Evolutionary conservation across 768 basidiomycete species (phyloP), one percentile per base, ranked within the genome.

Genomic region (Xerocomus potaroensis): DNA sequence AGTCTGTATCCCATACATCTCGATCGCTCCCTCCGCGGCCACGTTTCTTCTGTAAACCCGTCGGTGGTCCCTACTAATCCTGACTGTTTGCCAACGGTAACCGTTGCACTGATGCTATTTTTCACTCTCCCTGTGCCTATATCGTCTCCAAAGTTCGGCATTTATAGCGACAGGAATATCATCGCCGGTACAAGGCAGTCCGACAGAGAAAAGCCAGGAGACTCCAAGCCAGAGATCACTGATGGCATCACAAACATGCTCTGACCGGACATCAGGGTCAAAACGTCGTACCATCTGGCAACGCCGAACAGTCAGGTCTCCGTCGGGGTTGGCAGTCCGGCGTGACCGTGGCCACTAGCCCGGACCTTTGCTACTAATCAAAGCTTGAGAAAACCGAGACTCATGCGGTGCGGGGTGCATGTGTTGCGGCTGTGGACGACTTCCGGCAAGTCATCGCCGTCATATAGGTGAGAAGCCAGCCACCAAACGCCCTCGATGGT

Each of bases 271-370:
- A 1, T 60, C 68, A 2, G 73, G 73, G 41, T 60, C 68, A 2
- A 74, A 74, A 40, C 58, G 65, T 3, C 70, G 62, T n/a, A n/a
- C n/a, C 4, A 74, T 74, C 44, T 72, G n/a, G 58, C 35, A 55
- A 53, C 34, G 53, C 49, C 1, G 50, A 58, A 14, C 63, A 69
- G 23, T 58, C 69, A n/a, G 0, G 68, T 61, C 5, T 74, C 65
- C 45, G 63, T 62, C 34, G 72, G 58, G n/a, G 69, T 75, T n/a
- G 72, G 72, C n/a, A 66, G 57, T 14, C 47, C 59, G n/a, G 39
- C 63, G 56, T 32, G 70, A 75, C 42, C 41, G 44, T 0, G 41
- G 48, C 10, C 53, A 60, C n/a, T 27, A 62, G 58, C 9, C n/a
- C n/a, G n/a, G n/a, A n/a, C n/a, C n/a, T n/a, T n/a, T n/a, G n/a